Conservation (phyloP, 257 asterid species). For the Solanum raphanifolium region DNA sequence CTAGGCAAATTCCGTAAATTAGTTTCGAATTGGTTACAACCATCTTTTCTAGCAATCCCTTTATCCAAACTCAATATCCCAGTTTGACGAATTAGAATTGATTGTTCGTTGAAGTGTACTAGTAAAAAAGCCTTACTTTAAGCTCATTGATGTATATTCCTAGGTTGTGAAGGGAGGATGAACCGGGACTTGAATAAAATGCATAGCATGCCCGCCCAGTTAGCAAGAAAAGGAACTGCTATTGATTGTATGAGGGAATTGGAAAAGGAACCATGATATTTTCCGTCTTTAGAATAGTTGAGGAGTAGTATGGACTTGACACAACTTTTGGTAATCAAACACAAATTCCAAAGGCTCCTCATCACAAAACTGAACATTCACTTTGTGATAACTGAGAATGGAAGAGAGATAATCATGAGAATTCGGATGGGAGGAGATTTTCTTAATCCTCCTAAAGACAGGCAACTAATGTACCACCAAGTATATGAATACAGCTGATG, state of each 20-base stretch:
- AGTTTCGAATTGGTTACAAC: neutral
- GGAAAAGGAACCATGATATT: neutral
- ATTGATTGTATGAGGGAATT: neutral
- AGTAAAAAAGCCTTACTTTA: neutral
- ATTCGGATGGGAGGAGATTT: neutral
- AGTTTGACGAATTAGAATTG: neutral
- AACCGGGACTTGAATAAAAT: neutral
- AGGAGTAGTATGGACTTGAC: neutral
- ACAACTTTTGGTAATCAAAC: neutral
- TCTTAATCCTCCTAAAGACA: neutral
- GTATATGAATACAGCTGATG: neutral
- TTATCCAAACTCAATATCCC: neutral
- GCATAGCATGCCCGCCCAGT: neutral
- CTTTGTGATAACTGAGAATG: neutral
- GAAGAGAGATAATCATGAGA: neutral
- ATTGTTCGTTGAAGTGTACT: neutral
- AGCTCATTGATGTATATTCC: neutral
- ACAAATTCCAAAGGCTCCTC: neutral
- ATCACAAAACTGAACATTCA: neutral
- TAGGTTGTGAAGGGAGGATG: neutral
- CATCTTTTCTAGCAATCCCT: neutral
- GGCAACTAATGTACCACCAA: neutral
- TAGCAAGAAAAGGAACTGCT: neutral
- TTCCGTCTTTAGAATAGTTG: neutral
- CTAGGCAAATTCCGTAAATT: neutral